Conservation (phyloP, 768 basidiomycete species). For the Psilocybe cyanescens region DNA sequence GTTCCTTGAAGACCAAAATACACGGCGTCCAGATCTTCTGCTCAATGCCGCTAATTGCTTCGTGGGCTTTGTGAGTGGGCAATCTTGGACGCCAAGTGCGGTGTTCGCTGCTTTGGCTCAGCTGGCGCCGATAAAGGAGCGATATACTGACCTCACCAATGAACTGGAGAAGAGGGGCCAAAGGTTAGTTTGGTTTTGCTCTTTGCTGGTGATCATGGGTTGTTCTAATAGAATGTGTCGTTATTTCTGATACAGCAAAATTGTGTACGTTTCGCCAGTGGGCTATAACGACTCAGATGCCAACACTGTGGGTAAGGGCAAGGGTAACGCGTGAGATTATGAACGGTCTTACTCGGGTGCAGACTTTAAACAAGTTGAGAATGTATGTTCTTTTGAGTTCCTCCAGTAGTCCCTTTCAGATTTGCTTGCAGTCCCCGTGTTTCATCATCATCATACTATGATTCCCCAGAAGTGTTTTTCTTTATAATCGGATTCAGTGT, state of each 20-base stretch:
- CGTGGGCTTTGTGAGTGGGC: background rate
- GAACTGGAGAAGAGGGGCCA: conserved; percentile 3
- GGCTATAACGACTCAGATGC: background rate
- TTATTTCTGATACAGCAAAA: background rate
- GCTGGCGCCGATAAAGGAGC: background rate
- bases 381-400: background rate
- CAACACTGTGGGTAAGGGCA: background rate
- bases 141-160: conserved; percentile 4
- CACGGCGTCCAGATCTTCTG: conserved; percentile 5
- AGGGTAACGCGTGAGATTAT: background rate
- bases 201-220: background rate
- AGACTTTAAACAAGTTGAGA: background rate
- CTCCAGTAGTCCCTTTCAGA: background rate
- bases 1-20: conserved; percentile 1
- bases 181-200: conserved; percentile 1
- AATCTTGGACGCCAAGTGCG: conserved; percentile 8
- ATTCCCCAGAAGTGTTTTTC: too few species aligned
- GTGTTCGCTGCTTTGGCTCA: conserved; percentile 1
- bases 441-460: too few species aligned
- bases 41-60: conserved; percentile 6
- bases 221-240: background rate
- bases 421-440: background rate
- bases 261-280: background rate
- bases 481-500: too few species aligned
- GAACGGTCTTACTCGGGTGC: background rate